Evolutionary conservation across 768 basidiomycete species (phyloP).

Genomic region (Boletus reticuloceps): DNA sequence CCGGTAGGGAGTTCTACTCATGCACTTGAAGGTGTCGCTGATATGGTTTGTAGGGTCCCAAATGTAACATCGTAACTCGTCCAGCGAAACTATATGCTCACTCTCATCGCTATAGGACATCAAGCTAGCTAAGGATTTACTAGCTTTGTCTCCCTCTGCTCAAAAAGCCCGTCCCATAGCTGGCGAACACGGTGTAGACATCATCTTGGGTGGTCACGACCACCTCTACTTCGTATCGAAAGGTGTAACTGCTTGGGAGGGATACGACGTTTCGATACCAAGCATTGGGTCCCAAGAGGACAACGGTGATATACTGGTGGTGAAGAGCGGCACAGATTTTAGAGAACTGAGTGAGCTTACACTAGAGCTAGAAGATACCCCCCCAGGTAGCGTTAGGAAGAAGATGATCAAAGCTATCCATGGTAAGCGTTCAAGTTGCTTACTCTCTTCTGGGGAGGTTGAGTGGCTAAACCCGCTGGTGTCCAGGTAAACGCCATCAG

Average conservation of each 20-base stretch:
- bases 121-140: constrained; percentile 60
- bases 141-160: constrained; percentile 55
- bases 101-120: constrained; percentile 52
- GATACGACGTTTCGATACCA: constrained; percentile 48
- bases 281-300: constrained; percentile 73
- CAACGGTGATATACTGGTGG: constrained; percentile 62
- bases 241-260: constrained; percentile 66
- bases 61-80: constrained; percentile 22
- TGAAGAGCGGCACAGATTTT: constrained; percentile 92
- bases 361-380: constrained; percentile 58
- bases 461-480: neutral
- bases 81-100: constrained; percentile 7
- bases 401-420: constrained; percentile 61
- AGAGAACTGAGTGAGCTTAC: constrained; percentile 77
- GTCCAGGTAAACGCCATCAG: constrained; percentile 61
- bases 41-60: constrained; percentile 22
- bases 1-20: constrained; percentile 41
- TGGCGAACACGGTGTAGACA: constrained; percentile 71
- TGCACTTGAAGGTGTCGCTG: neutral
- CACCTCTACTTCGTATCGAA: constrained; percentile 75
- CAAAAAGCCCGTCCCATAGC: constrained; percentile 44
- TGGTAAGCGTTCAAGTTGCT: constrained; percentile 40
- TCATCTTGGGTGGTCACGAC: constrained; percentile 88
- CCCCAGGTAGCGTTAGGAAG: constrained; percentile 59
- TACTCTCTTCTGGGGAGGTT: neutral